Evolutionary conservation across 2,329 filamentous ascomycete genomes (phyloP).

Genomic region (Sphaceloma murrayae): DNA sequence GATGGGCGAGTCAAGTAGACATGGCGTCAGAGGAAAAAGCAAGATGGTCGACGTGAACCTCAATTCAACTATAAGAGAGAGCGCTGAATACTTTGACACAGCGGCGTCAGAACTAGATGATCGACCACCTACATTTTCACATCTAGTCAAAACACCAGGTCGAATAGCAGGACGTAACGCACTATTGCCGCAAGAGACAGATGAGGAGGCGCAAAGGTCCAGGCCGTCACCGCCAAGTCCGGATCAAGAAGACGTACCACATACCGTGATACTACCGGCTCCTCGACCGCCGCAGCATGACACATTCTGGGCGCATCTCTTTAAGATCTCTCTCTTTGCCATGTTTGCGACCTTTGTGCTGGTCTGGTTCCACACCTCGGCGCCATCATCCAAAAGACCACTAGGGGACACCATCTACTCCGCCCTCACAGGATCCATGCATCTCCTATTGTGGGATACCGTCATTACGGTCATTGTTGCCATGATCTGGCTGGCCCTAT

Average conservation of each 20-base stretch:
- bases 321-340: constrained; percentile 71
- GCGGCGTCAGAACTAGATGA: constrained; percentile 33
- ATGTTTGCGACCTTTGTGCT: constrained; percentile 83
- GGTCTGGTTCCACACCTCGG: constrained; percentile 78
- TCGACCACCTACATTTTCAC: constrained; percentile 44
- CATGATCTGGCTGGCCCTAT: constrained; percentile 76
- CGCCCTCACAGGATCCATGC: constrained; percentile 74
- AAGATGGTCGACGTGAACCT: constrained; percentile 79
- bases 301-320: constrained; percentile 83
- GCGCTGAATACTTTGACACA: constrained; percentile 34
- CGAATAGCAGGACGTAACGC: constrained; percentile 30
- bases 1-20: constrained; percentile 29
- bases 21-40: constrained; percentile 48
- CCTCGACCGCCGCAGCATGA: constrained; percentile 73
- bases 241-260: constrained; percentile 46
- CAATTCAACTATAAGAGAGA: constrained; percentile 50
- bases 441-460: constrained; percentile 84
- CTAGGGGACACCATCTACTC: constrained; percentile 93
- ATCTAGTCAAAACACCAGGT: constrained; percentile 41
- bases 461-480: constrained; percentile 82
- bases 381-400: constrained; percentile 56
- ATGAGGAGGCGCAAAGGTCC: constrained; percentile 40
- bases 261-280: constrained; percentile 48
- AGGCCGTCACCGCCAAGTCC: constrained; percentile 41
- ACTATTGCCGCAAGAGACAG: constrained; percentile 43